Base-by-base conservation (phyloP, 371 early-diverging fungal species). In the Batrachochytrium dendrobatidis region DNA sequence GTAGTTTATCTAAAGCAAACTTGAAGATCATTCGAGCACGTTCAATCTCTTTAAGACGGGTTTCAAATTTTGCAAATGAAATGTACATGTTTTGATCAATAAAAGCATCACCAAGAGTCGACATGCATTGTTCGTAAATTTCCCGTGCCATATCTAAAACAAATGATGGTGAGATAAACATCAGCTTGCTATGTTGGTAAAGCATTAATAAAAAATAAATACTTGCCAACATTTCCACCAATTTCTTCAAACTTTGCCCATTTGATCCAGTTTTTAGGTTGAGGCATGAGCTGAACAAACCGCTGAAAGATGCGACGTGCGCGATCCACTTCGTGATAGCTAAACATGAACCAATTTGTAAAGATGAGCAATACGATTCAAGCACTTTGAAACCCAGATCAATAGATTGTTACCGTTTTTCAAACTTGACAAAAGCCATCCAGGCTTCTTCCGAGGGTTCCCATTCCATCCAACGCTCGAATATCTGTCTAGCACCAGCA, bases 391-490 rank as follows among this genome's bases (percentile, higher is more conserved):
- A 49, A 34, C 20, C n/a, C 17, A 39, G 43, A 35, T 35, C 24
- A 43, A 17, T 4, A 5, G 48, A 6, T 4, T 46, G 48, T 8
- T n/a, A 72, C 48, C 95, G 77, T 60, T 81, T 79, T 69, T 98
- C 98, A 72, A 97, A 86, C 71, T 93, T 91, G 57, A 95, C 86
- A 64, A 91, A 98, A 0, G 94, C 91, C 69, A 77, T 74, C 95
- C 95, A 98, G 0, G 94, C 95, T 12, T 84, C 83, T 63, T 89
- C 92, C 45, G 83, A 75, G 2, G 97, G 96, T 62, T 95, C 93
- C 97, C 98, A 97, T 57, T 88, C 83, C 93, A 98, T 94, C 98
- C 98, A 98, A 43, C 98, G 85, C 58, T 95, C 94, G 78, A 96
- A 98, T 22, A 98, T 88, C 54, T 88, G 88, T 25, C 97, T 80